Percentiles rank a stretch among this genome's conserved stretches.
Conservation (phyloP, 306 rosid genomes). For the Trichosanthes cucumerina region DNA sequence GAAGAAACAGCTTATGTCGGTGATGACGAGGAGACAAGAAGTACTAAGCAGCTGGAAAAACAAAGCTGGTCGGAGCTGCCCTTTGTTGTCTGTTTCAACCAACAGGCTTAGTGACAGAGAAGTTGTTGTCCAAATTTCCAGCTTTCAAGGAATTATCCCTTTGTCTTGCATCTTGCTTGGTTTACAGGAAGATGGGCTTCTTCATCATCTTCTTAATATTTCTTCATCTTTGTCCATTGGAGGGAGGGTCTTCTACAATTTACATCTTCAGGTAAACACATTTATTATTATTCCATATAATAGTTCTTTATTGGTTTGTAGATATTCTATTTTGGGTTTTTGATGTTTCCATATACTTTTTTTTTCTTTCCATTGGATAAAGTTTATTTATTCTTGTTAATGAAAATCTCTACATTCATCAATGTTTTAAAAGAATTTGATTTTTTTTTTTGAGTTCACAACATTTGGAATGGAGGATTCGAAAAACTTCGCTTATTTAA, state of each 20-base stretch:
- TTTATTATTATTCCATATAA: too few relatives aligned
- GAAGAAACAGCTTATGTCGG: constrained; percentile 36
- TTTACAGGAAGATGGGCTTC: constrained; percentile 41
- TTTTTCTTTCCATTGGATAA: not conserved
- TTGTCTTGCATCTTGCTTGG: constrained; percentile 29
- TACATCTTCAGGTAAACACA: constrained; percentile 39
- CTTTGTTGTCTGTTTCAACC: constrained; percentile 33
- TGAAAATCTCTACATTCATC: too few relatives aligned
- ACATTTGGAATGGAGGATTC: too few relatives aligned
- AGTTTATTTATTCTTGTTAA: too few relatives aligned
- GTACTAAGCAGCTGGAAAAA: not conserved
- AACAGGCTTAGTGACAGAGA: constrained; percentile 39
- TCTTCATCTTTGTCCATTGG: constrained; percentile 46
- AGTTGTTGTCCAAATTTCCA: constrained; percentile 41
- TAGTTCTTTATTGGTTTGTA: too few relatives aligned
- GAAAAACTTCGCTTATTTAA: too few relatives aligned
- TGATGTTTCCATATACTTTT: not conserved
- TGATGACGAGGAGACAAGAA: constrained; percentile 11
- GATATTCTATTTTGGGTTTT: not conserved
- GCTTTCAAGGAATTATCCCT: constrained; percentile 14
- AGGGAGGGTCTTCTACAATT: constrained; percentile 35
- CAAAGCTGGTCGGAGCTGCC: not conserved
- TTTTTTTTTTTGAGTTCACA: too few relatives aligned
- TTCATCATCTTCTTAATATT: constrained; percentile 32
- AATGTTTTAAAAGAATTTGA: too few relatives aligned